A percentile compares a stretch with the other conserved stretches of the same genome.
Evolutionary conservation across 2,329 filamentous ascomycete genomes (phyloP).

Genomic region (Ceratocystis smalleyi): DNA sequence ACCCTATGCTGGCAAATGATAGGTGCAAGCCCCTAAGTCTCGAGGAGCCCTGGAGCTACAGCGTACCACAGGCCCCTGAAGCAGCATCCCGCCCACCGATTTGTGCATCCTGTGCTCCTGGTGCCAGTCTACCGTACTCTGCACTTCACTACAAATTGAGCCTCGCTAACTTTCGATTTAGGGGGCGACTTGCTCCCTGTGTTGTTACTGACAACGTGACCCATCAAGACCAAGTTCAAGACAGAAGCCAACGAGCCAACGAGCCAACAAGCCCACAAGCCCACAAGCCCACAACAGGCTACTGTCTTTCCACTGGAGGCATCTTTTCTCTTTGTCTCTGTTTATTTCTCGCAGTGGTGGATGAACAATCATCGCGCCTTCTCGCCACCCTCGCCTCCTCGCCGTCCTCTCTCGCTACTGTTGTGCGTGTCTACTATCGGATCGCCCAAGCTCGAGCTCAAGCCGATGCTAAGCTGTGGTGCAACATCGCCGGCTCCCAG

Average conservation of each 20-base stretch:
- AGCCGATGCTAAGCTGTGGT: background rate
- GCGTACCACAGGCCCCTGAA: background rate
- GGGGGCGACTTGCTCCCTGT: background rate
- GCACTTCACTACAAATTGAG: background rate
- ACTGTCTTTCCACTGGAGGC: no score
- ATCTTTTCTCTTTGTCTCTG: no score
- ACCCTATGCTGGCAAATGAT: background rate
- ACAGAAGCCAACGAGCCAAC: background rate
- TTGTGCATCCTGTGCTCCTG: background rate
- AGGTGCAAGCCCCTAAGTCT: background rate
- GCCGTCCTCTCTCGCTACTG: no score
- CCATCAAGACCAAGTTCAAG: background rate
- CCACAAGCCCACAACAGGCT: no score
- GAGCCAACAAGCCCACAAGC: background rate
- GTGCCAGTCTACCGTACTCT: background rate
- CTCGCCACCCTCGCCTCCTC: no score
- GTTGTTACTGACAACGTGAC: background rate
- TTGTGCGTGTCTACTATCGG: no score
- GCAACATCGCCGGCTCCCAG: background rate
- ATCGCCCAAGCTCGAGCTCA: background rate
- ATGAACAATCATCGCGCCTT: no score
- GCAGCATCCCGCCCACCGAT: background rate
- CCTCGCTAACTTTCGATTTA: background rate
- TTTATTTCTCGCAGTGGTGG: no score
- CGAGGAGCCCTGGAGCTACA: background rate